A percentile compares a stretch with the other conserved stretches of the same genome.
Conservation (phyloP, 1,139 yeast species). For the Komagataea norvegica region DNA sequence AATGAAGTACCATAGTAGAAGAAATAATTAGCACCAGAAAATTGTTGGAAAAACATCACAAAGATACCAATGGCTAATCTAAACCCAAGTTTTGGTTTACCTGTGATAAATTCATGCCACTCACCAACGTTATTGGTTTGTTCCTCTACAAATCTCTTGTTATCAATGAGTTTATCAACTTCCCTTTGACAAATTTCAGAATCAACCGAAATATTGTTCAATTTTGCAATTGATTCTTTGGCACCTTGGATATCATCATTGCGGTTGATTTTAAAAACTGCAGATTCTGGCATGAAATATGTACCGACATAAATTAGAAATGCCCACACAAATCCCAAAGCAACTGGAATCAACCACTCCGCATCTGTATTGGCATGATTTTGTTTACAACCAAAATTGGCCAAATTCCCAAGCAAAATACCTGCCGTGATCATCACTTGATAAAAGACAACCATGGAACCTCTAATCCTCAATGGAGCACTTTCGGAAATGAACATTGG, state of each 20-base stretch:
- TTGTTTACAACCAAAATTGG: constrained; percentile 42
- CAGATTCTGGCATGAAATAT: constrained; percentile 48
- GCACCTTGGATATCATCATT: constrained; percentile 38
- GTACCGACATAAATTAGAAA: constrained; percentile 41
- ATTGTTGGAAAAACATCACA: constrained; percentile 54
- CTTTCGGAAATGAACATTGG: constrained; percentile 55
- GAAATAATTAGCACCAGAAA: constrained; percentile 55
- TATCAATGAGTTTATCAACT: constrained; percentile 36
- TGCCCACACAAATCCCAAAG: constrained; percentile 45
- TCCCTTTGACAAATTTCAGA: constrained; percentile 41
- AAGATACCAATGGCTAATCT: constrained; percentile 49
- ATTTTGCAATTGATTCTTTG: constrained; percentile 41
- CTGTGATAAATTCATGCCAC: constrained; percentile 44
- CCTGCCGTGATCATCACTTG: constrained; percentile 54
- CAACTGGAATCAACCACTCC: constrained; percentile 46
- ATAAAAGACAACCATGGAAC: constrained; percentile 52
- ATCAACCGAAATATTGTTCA: constrained; percentile 41
- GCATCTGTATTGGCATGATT: constrained; percentile 27
- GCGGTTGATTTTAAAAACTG: constrained; percentile 39
- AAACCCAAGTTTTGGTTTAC: constrained; percentile 41
- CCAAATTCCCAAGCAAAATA: constrained; percentile 50
- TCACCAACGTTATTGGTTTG: constrained; percentile 30
- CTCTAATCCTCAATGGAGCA: constrained; percentile 50
- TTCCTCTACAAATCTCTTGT: constrained; percentile 37
- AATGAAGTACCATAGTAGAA: constrained; percentile 54